Conservation (phyloP, 495 filamentous ascomycete species). For the Immersiella caudata region DNA sequence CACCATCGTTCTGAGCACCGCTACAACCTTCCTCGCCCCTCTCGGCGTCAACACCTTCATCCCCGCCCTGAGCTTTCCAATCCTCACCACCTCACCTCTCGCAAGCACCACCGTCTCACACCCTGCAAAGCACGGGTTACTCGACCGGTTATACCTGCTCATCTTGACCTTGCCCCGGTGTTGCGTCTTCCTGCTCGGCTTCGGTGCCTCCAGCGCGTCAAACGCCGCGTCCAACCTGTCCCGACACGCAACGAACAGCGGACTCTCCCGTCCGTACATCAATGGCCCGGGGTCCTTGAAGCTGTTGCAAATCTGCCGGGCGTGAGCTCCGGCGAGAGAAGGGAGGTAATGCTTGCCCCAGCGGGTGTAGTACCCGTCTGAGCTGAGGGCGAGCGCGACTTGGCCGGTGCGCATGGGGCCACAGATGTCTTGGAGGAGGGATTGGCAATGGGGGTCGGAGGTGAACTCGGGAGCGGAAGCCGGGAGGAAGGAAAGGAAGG, state of each 20-base stretch:
- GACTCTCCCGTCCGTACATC: conserved; percentile 41
- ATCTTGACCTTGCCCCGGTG: conserved; percentile 29
- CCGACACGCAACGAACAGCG: conserved; percentile 43
- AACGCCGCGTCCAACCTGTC: conserved; percentile 43
- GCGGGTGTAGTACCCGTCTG: conserved; percentile 30
- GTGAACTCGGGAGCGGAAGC: conserved; percentile 23
- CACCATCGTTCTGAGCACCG: conserved; percentile 43
- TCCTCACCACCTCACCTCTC: conserved; percentile 12
- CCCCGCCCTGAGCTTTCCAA: conserved; percentile 36
- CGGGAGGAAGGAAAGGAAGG: conserved; percentile 36
- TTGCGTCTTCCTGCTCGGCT: conserved; percentile 27
- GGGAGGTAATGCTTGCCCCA: conserved; percentile 54
- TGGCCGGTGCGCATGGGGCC: conserved; percentile 40
- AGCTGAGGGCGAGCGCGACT: conserved; percentile 39
- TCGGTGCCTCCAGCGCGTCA: conserved; percentile 43
- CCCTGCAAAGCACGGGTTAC: conserved; percentile 44
- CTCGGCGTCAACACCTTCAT: conserved; percentile 43
- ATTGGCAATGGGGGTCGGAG: conserved; percentile 30
- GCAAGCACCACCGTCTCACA: conserved; percentile 38
- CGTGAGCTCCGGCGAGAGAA: conserved; percentile 45
- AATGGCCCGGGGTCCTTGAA: conserved; percentile 53
- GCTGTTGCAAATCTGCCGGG: conserved; percentile 48
- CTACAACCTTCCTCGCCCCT: conserved; percentile 38
- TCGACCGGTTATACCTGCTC: conserved; percentile 32
- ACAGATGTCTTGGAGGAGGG: conserved; percentile 42